phyloP scores from a whole-genome alignment of 2,329 filamentous ascomycete genomes.

The Penicillium sp. region DNA sequence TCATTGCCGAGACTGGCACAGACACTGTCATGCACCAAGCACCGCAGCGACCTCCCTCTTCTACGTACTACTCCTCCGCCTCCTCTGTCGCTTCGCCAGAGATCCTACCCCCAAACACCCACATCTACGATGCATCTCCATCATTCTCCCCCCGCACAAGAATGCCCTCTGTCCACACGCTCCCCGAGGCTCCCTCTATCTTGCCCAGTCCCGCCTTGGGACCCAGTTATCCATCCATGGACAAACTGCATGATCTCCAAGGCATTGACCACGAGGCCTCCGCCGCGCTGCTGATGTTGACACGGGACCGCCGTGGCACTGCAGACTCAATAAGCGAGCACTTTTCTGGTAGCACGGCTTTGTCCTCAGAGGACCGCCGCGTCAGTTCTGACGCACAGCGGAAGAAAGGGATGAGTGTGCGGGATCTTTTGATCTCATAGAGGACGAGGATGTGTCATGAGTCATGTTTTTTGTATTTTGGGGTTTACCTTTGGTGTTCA shows the following conservation, averaged over 20 bases:
- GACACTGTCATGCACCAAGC: slow-evolving; percentile 10
- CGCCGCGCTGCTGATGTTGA: slow-evolving; percentile 84
- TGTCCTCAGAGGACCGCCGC: slow-evolving; percentile 8
- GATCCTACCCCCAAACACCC: slow-evolving; percentile 25
- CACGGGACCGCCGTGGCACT: slow-evolving; percentile 68
- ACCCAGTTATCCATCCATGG: slow-evolving; percentile 27
- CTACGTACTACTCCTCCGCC: slow-evolving; percentile 22
- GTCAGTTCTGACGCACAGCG: slow-evolving; percentile 27
- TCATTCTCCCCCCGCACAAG: slow-evolving; percentile 37
- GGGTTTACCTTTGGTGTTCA: background rate
- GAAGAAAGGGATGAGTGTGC: slow-evolving; percentile 57
- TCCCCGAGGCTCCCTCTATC: slow-evolving; percentile 32
- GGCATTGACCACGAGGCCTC: slow-evolving; percentile 75
- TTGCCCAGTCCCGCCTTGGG: slow-evolving; percentile 42
- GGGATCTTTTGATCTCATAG: slow-evolving; percentile 56
- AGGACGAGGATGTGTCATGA: background rate
- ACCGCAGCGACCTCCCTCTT: slow-evolving; percentile 17
- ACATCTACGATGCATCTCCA: slow-evolving; percentile 32
- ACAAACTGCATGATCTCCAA: slow-evolving; percentile 27
- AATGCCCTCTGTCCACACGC: slow-evolving; percentile 25
- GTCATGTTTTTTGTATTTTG: slow-evolving; percentile 4
- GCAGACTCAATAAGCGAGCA: slow-evolving; percentile 34
- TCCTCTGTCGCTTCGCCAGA: slow-evolving; percentile 42
- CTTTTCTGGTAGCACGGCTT: slow-evolving; percentile 9
- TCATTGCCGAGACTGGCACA: slow-evolving; percentile 25